phyloP scores from a whole-genome alignment of 2,329 filamentous ascomycete genomes.

The Ambrosiella beaveri region DNA sequence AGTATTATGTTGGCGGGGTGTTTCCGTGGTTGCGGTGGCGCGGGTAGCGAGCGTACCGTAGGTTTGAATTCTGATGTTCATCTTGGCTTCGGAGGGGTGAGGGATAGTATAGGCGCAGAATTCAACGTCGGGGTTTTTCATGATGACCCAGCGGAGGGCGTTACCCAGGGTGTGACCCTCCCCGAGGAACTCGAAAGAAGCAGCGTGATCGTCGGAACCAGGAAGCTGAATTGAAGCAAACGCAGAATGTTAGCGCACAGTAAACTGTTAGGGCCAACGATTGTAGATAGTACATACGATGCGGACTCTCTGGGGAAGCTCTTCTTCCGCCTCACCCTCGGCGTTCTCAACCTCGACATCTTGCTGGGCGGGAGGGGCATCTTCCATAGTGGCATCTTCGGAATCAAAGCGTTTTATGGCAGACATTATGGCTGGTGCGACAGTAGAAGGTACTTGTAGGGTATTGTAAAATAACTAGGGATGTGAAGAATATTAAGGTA shows the following conservation, averaged over 20 bases:
- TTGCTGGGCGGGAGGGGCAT: slow-evolving; percentile 23
- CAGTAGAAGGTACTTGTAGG: background rate
- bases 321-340: slow-evolving; percentile 19
- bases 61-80: slow-evolving; percentile 95
- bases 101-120: slow-evolving; percentile 98
- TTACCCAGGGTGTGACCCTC: slow-evolving; percentile 96
- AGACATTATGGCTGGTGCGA: slow-evolving; percentile 6
- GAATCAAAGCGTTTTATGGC: slow-evolving; percentile 9
- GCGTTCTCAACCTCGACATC: slow-evolving; percentile 18
- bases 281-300: slow-evolving; percentile 31
- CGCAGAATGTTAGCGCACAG: background rate
- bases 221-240: slow-evolving; percentile 50
- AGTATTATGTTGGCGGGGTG: slow-evolving; percentile 7
- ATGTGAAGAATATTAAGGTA: background rate
- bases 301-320: slow-evolving; percentile 36
- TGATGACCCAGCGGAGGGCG: slow-evolving; percentile 83
- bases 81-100: slow-evolving; percentile 86
- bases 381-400: slow-evolving; percentile 27
- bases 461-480: background rate
- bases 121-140: slow-evolving; percentile 97
- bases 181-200: slow-evolving; percentile 84
- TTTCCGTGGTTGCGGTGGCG: background rate
- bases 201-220: slow-evolving; percentile 70
- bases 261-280: background rate
- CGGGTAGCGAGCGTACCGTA: slow-evolving; percentile 48